Base-by-base conservation (phyloP, 2,329 filamentous ascomycete genomes). In the Cladophialophora exuberans region DNA sequence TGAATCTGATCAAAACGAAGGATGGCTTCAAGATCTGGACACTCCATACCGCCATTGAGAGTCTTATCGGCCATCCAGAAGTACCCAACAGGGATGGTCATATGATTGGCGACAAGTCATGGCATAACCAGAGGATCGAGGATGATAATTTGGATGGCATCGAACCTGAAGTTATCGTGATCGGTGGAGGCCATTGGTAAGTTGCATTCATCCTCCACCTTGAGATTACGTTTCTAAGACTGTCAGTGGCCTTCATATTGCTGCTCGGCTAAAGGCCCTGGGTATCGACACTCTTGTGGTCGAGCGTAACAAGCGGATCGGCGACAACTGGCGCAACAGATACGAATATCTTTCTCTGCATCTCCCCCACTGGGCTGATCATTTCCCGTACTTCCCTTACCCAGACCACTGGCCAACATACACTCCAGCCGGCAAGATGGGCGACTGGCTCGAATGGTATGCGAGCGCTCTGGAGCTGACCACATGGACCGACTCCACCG, bases 391-490 rank as follows among this genome's bases (percentile, higher is more conserved):
- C 65, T 62, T 89, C 4, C 72, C 73, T 0, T 89, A 88, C 65
- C 86, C 85, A 0, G 66, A 77, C 0, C 78, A 79, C 46, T 89
- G 85, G 85, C 85, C 85, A 5, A 73, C 86, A 10, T 89, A 86
- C 67, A 87, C 84, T 0, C 84, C 85, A 6, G 88, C 87, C 64
- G 85, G 88, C 67, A 88, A 88, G 64, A 72, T 88, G 0, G 86
- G 77, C 1, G 82, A 87, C 39, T 89, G 83, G 70, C 83, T 88
- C 54, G 84, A 87, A 61, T 72, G 78, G 0, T 89, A 89, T 60
- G 85, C 79, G 0, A 78, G 73, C 2, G 69, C 83, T 0, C 73
- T 88, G 11, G 86, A 89, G 62, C 75, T 89, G 36, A 85, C 87
- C 57, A 78, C 86, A 18, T 88, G 85, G 85, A 81, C 75, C 0